Conservation (phyloP, 768 basidiomycete species). For the Coprinopsis cinerea region DNA sequence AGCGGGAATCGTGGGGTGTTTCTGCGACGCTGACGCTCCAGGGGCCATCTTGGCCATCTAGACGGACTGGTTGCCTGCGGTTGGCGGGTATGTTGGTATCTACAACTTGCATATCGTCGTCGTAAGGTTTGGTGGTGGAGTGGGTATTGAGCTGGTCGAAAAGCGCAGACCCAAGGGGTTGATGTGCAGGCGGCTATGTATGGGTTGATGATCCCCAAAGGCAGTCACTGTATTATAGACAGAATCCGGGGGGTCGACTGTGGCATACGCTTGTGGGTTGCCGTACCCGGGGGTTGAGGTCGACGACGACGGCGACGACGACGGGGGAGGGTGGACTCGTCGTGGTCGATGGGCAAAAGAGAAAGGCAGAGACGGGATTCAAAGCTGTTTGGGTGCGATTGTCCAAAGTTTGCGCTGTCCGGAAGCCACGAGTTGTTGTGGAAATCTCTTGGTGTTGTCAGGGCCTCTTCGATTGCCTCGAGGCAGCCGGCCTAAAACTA, state of each 20-base stretch:
- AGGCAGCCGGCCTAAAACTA: neutral
- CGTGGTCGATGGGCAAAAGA: neutral
- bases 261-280: too few species aligned
- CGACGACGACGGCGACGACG: too few species aligned
- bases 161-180: too few species aligned
- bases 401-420: neutral
- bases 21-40: slow-evolving; percentile 90
- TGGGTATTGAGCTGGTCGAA: too few species aligned
- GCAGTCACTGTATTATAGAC: too few species aligned
- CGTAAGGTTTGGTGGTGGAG: too few species aligned
- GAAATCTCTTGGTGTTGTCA: neutral
- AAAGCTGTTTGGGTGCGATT: neutral
- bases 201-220: neutral
- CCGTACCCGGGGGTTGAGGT: too few species aligned
- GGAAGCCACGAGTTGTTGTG: neutral
- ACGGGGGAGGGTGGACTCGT: too few species aligned
- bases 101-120: slow-evolving; percentile 38
- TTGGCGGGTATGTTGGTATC: slow-evolving; percentile 37
- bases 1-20: slow-evolving; percentile 65
- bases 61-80: slow-evolving; percentile 47
- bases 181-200: neutral
- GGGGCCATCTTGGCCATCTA: slow-evolving; percentile 73
- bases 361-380: too few species aligned
- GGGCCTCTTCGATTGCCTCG: neutral
- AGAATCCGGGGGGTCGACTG: too few species aligned